phyloP scores from a whole-genome alignment of 2,329 filamentous ascomycete species.

The Xylaria sp. region DNA sequence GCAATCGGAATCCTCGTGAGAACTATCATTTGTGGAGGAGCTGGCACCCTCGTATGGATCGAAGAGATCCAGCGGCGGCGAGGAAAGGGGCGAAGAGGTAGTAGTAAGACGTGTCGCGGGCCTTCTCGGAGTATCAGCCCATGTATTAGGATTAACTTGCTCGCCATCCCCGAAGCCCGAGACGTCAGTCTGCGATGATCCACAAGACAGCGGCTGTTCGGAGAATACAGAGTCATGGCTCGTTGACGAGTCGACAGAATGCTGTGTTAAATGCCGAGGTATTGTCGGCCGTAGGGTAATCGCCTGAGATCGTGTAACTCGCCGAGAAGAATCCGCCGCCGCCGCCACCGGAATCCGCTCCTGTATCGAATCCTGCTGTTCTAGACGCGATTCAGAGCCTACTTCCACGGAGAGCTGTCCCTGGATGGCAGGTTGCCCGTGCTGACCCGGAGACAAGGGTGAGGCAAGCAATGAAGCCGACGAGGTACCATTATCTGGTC shows the following conservation, averaged over 20 bases:
- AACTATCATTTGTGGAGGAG: slow-evolving; percentile 53
- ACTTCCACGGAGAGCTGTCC: neutral
- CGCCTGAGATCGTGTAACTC: slow-evolving; percentile 45
- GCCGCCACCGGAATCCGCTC: neutral
- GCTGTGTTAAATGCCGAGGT: slow-evolving; percentile 42
- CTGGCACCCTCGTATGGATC: slow-evolving; percentile 58
- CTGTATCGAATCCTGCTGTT: neutral
- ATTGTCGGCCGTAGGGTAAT: slow-evolving; percentile 41
- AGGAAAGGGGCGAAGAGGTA: slow-evolving; percentile 68
- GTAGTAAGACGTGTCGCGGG: slow-evolving; percentile 44
- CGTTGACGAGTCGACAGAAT: slow-evolving; percentile 44
- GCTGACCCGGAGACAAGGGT: neutral
- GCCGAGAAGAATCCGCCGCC: slow-evolving; percentile 30
- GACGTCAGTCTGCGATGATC: slow-evolving; percentile 47
- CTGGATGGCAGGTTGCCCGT: neutral
- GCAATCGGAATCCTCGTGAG: slow-evolving; percentile 53
- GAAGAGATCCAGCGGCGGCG: slow-evolving; percentile 64
- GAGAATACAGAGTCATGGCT: slow-evolving; percentile 46
- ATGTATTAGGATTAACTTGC: slow-evolving; percentile 36
- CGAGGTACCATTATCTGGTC: slow-evolving; percentile 16
- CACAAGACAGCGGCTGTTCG: slow-evolving; percentile 39
- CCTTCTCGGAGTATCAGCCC: slow-evolving; percentile 43
- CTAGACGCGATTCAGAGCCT: neutral
- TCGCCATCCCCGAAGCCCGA: slow-evolving; percentile 28
- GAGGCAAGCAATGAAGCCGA: slow-evolving; percentile 8